Conservation (phyloP, 768 basidiomycete species). For the Calocybe cyanea region DNA sequence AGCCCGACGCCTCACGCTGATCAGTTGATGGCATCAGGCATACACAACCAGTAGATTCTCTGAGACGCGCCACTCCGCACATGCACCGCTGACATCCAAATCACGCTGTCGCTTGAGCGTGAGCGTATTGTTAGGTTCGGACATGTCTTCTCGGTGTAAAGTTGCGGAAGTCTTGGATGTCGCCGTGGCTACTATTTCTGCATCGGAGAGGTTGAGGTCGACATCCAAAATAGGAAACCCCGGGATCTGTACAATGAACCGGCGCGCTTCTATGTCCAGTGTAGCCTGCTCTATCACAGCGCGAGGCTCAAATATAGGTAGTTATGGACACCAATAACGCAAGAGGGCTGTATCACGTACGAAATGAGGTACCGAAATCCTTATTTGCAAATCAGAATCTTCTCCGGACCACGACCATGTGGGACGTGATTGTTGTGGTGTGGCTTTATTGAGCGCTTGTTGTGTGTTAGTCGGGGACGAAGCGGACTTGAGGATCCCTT, state of each 20-base stretch:
- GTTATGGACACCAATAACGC: neutral
- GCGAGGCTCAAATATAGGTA: slow-evolving; percentile 37
- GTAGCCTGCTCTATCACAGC: slow-evolving; percentile 41
- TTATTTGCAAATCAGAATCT: slow-evolving; percentile 40
- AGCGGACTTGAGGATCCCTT: slow-evolving; percentile 41
- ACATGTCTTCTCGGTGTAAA: slow-evolving; percentile 16
- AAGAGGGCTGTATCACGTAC: slow-evolving; percentile 35
- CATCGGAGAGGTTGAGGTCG: slow-evolving; percentile 52
- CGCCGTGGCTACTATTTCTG: slow-evolving; percentile 39
- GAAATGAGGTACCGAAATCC: slow-evolving; percentile 50
- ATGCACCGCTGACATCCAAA: slow-evolving; percentile 59
- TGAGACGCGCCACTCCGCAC: slow-evolving; percentile 65
- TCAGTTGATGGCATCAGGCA: slow-evolving; percentile 26
- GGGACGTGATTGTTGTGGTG: slow-evolving; percentile 26
- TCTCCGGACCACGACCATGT: slow-evolving; percentile 54
- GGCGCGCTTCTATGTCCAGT: slow-evolving; percentile 64
- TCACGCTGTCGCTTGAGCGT: slow-evolving; percentile 54
- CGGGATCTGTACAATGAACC: slow-evolving; percentile 52
- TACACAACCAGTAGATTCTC: slow-evolving; percentile 46
- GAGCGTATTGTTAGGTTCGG: slow-evolving; percentile 31
- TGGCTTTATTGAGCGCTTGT: slow-evolving; percentile 1
- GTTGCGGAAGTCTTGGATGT: slow-evolving; percentile 12
- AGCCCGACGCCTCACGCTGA: too few relatives aligned
- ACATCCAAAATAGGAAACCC: slow-evolving; percentile 49
- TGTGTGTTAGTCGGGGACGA: slow-evolving; percentile 3